Percentiles rank a stretch among this genome's conserved stretches.
These are phyloP conservation scores for Xylaria curta DNA, from an alignment of 495 filamentous ascomycete species.

Conservation along the genomic window DNA sequence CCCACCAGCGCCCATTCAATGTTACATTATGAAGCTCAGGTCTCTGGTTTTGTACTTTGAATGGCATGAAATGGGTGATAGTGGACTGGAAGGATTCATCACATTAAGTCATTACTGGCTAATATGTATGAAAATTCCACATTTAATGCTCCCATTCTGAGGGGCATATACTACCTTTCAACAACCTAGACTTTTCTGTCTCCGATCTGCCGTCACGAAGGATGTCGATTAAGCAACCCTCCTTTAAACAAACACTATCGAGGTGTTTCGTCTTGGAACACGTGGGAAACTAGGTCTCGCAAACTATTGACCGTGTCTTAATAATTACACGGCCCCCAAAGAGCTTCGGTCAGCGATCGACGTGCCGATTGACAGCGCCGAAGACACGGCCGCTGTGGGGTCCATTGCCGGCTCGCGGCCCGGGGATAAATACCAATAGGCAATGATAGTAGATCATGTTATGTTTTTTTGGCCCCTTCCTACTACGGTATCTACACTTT, in stretches of 20 bases:
- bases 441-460: not conserved
- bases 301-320: not conserved
- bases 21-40: conserved; percentile 7
- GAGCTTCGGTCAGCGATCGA: conserved; percentile 22
- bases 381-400: conserved; percentile 21
- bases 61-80: not conserved
- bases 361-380: conserved; percentile 4
- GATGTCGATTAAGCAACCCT: not conserved
- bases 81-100: conserved; percentile 13
- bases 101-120: not conserved
- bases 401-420: not conserved
- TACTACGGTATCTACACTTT: conserved; percentile 4
- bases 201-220: not conserved
- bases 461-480: conserved; percentile 8
- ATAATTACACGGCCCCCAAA: conserved; percentile 15
- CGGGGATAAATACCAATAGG: not conserved
- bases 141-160: conserved; percentile 5
- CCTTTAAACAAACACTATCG: not conserved
- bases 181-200: not conserved
- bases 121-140: not conserved
- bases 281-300: conserved; percentile 1
- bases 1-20: conserved; percentile 21
- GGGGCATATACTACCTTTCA: not conserved
- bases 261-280: not conserved
- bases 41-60: not conserved